Evolutionary conservation across 108 stramenopile genomes (phyloP).

Genomic region (Skeletonema grethae): DNA sequence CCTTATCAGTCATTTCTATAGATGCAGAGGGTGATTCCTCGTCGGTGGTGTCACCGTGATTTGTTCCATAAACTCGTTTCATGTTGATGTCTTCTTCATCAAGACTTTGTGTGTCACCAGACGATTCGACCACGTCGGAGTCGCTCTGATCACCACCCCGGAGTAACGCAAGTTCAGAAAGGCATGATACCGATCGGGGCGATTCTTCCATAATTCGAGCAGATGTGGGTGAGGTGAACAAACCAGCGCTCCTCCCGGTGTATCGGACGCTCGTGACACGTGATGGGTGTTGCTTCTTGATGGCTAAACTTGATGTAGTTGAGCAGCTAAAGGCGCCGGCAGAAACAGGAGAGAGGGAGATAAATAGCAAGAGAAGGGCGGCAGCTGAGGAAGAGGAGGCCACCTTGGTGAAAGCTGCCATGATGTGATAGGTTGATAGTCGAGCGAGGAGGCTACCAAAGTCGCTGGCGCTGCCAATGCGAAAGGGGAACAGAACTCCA

Average conservation of each 20-base stretch:
- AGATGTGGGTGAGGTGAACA: neutral
- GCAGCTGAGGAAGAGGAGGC: neutral
- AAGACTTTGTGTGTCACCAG: slow-evolving; percentile 22
- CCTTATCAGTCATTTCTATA: slow-evolving; percentile 20
- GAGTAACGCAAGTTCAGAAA: neutral
- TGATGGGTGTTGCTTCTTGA: slow-evolving; percentile 8
- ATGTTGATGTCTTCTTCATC: slow-evolving; percentile 15
- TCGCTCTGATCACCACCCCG: neutral
- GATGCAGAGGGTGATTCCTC: slow-evolving; percentile 23
- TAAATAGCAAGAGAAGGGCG: slow-evolving; percentile 14
- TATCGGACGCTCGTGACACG: slow-evolving; percentile 1
- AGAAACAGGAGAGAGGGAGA: slow-evolving; percentile 27
- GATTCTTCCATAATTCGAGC: neutral
- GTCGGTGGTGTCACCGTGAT: neutral
- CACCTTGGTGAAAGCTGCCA: neutral
- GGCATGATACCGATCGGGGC: neutral
- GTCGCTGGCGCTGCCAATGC: neutral
- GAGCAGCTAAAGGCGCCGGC: slow-evolving; percentile 31
- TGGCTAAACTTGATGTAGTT: neutral
- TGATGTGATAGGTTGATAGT: neutral
- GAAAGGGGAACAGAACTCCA: neutral
- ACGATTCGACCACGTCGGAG: neutral
- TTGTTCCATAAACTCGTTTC: slow-evolving; percentile 19
- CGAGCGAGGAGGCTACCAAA: neutral
- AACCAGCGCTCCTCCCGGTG: neutral